Percentiles rank a stretch among this genome's conserved stretches.
Conservation (phyloP, 2,329 filamentous ascomycete species). For the Xylaria sp. region DNA sequence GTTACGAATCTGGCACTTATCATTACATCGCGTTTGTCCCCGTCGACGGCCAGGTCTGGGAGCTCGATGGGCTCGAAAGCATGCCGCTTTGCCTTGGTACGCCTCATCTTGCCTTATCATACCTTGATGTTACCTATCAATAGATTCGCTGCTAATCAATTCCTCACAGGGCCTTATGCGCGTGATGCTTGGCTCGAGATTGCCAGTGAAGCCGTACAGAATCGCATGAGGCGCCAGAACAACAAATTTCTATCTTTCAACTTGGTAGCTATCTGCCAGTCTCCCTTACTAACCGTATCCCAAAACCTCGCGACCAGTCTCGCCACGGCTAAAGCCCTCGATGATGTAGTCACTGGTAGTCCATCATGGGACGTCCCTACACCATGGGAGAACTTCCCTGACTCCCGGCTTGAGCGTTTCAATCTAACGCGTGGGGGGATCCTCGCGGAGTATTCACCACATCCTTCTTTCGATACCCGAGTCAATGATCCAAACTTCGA, state of each 20-base stretch:
- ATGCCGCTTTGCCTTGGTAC: slow-evolving; percentile 74
- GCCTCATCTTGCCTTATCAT: slow-evolving; percentile 35
- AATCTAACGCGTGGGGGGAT: slow-evolving; percentile 36
- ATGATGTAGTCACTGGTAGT: slow-evolving; percentile 53
- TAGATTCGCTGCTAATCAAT: slow-evolving; percentile 35
- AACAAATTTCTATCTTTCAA: slow-evolving; percentile 78
- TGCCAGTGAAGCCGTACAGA: slow-evolving; percentile 72
- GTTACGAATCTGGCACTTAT: slow-evolving; percentile 71
- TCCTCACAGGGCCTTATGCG: slow-evolving; percentile 53
- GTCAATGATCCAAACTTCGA: slow-evolving; percentile 28
- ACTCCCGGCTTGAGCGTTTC: slow-evolving; percentile 36
- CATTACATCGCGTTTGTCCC: slow-evolving; percentile 94
- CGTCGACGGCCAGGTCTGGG: slow-evolving; percentile 79
- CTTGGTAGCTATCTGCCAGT: slow-evolving; percentile 78
- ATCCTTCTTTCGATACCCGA: slow-evolving; percentile 2
- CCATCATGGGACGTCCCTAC: slow-evolving; percentile 54
- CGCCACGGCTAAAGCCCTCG: slow-evolving; percentile 54
- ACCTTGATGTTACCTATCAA: background rate
- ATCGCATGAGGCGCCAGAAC: slow-evolving; percentile 73
- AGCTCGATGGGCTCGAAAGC: slow-evolving; percentile 84
- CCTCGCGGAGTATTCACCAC: slow-evolving; percentile 9
- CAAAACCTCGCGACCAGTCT: slow-evolving; percentile 59
- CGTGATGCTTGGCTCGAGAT: slow-evolving; percentile 73
- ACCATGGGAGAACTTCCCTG: slow-evolving; percentile 37
- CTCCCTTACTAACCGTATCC: slow-evolving; percentile 65